These are phyloP conservation scores for Xerocomellus chrysenteron DNA, from an alignment of 768 basidiomycete genomes.

Conservation along the genomic window DNA sequence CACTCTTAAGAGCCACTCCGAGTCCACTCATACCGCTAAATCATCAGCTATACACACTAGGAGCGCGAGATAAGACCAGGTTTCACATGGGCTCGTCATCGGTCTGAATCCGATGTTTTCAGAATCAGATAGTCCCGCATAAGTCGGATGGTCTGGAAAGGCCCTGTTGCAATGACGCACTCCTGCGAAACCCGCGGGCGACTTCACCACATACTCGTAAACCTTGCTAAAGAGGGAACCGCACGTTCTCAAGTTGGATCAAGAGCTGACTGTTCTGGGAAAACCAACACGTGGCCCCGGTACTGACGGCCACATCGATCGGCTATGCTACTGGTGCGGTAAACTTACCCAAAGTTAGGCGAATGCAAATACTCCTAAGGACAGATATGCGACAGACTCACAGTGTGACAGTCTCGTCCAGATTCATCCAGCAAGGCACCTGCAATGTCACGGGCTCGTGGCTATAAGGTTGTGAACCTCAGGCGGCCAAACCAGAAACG, in stretches of 20 bases:
- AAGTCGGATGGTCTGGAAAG: not conserved
- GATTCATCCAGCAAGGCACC: not conserved
- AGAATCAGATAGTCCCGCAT: not conserved
- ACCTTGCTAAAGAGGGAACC: constrained; percentile 9
- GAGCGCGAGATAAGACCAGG: constrained; percentile 14
- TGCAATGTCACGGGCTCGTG: not conserved
- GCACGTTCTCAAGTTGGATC: constrained; percentile 16
- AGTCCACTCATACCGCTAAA: not conserved
- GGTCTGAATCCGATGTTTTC: constrained; percentile 3
- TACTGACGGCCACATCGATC: not conserved
- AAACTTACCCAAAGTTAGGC: constrained; percentile 13
- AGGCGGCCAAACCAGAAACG: not conserved
- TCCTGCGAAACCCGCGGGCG: constrained; percentile 26
- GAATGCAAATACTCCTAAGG: constrained; percentile 19
- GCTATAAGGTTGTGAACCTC: not conserved
- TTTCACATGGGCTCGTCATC: not conserved
- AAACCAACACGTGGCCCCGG: constrained; percentile 16
- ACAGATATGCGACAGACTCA: constrained; percentile 8
- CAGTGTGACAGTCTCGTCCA: not conserved
- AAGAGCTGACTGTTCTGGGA: constrained; percentile 17
- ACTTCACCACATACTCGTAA: constrained; percentile 11
- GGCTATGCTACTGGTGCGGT: not conserved
- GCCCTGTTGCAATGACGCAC: constrained; percentile 18
- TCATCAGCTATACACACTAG: not conserved
- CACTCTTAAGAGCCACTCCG: not conserved